Evolutionary conservation across 805 yeast genomes (phyloP).

Genomic region (Ogataea allantospora): DNA sequence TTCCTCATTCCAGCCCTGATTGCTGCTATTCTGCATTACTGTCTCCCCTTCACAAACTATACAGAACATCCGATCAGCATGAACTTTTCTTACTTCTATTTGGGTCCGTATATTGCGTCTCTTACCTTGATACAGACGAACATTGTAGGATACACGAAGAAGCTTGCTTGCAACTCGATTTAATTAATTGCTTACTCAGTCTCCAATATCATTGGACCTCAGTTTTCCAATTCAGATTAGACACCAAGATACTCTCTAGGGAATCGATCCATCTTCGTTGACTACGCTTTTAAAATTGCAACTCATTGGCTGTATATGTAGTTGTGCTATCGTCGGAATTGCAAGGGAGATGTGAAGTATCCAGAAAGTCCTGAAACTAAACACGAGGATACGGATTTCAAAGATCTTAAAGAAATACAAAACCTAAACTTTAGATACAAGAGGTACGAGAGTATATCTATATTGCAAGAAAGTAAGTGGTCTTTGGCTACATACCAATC

Average conservation of each 20-base stretch:
- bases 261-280: slow-evolving; percentile 42
- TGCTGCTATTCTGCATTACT: slow-evolving; percentile 30
- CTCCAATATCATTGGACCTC: slow-evolving; percentile 74
- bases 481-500: too few species aligned
- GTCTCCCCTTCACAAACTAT: slow-evolving; percentile 27
- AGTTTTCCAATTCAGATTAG: slow-evolving; percentile 54
- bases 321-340: slow-evolving; percentile 23
- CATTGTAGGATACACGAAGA: slow-evolving; percentile 75
- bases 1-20: slow-evolving; percentile 31
- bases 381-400: slow-evolving; percentile 43
- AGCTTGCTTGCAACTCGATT: slow-evolving; percentile 56
- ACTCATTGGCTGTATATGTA: slow-evolving; percentile 30
- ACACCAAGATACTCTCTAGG: slow-evolving; percentile 62
- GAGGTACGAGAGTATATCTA: too few species aligned
- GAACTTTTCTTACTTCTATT: slow-evolving; percentile 27
- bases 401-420: slow-evolving; percentile 52
- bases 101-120: slow-evolving; percentile 31
- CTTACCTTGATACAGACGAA: slow-evolving; percentile 43
- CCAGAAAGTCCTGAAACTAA: slow-evolving; percentile 25
- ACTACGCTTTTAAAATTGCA: slow-evolving; percentile 30
- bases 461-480: too few species aligned
- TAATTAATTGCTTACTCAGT: slow-evolving; percentile 64
- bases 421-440: slow-evolving; percentile 52
- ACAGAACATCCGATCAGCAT: slow-evolving; percentile 24
- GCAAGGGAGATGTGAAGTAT: slow-evolving; percentile 20